Conservation (phyloP, 2,329 filamentous ascomycete genomes). For the Mycogone perniciosa region DNA sequence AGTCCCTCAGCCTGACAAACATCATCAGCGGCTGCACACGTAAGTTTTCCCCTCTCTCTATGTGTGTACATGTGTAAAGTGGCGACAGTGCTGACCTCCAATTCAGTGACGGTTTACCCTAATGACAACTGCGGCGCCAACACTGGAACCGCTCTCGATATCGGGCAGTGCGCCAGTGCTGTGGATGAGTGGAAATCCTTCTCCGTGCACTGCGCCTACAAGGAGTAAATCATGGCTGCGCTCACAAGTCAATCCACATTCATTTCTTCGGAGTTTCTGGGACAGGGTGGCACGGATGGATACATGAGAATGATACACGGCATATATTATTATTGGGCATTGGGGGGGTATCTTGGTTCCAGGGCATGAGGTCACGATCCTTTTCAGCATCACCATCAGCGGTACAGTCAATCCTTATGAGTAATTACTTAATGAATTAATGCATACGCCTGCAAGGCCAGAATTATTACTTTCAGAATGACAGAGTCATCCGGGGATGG, state of each 20-base stretch:
- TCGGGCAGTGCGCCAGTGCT: constrained; percentile 1
- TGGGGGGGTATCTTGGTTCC: too few species aligned
- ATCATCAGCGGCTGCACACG: constrained; percentile 16
- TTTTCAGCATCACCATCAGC: too few species aligned
- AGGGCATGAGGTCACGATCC: too few species aligned
- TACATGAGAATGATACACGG: too few species aligned
- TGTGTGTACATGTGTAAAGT: not conserved
- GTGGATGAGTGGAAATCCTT: constrained; percentile 8
- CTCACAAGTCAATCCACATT: not conserved
- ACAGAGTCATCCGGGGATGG: too few species aligned
- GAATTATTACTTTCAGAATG: too few species aligned
- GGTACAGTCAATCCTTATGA: not conserved
- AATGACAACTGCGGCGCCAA: constrained; percentile 8
- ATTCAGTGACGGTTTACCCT: constrained; percentile 15
- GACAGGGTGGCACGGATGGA: not conserved
- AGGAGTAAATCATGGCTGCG: constrained; percentile 1
- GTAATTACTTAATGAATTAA: not conserved
- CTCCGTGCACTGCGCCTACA: constrained; percentile 13
- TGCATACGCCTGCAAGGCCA: too few species aligned
- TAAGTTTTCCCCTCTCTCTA: constrained; percentile 3
- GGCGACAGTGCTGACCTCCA: not conserved
- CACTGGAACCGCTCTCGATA: not conserved
- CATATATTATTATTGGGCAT: too few species aligned
- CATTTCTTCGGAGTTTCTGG: not conserved
- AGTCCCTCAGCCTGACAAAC: constrained; percentile 14